phyloP scores from a whole-genome alignment of 116 monocot genomes.

The Posidonia oceanica region DNA sequence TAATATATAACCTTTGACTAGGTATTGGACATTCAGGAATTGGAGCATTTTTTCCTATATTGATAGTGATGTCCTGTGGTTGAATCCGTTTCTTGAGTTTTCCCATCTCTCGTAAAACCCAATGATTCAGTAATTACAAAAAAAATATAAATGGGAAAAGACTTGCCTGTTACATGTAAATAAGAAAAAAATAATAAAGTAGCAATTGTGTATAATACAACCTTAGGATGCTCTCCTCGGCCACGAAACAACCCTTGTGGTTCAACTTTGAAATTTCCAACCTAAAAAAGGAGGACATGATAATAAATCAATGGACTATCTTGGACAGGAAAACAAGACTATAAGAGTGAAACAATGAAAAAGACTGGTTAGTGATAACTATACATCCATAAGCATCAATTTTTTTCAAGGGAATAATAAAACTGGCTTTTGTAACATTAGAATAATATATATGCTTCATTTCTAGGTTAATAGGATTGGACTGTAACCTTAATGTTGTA shows the following conservation, averaged over 20 bases:
- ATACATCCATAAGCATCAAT: too few relatives aligned
- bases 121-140: not conserved
- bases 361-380: too few relatives aligned
- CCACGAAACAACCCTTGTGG: conserved; percentile 97
- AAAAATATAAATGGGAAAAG: not conserved
- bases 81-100: conserved; percentile 83
- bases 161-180: not conserved
- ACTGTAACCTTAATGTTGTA: too few relatives aligned
- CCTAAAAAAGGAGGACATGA: too few relatives aligned
- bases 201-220: conserved; percentile 7
- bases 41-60: conserved; percentile 74
- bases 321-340: too few relatives aligned
- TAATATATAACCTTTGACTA: conserved; percentile 58
- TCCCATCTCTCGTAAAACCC: conserved; percentile 59
- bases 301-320: too few relatives aligned
- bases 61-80: conserved; percentile 91
- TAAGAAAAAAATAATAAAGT: not conserved
- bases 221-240: conserved; percentile 99
- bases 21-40: conserved; percentile 91
- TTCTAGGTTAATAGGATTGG: too few relatives aligned
- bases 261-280: conserved; percentile 98
- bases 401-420: too few relatives aligned
- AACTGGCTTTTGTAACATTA: too few relatives aligned
- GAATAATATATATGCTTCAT: too few relatives aligned
- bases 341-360: too few relatives aligned